These are phyloP conservation scores for Rubroboletus pulcherrimus DNA, from an alignment of 768 basidiomycete species.

Conservation along the genomic window DNA sequence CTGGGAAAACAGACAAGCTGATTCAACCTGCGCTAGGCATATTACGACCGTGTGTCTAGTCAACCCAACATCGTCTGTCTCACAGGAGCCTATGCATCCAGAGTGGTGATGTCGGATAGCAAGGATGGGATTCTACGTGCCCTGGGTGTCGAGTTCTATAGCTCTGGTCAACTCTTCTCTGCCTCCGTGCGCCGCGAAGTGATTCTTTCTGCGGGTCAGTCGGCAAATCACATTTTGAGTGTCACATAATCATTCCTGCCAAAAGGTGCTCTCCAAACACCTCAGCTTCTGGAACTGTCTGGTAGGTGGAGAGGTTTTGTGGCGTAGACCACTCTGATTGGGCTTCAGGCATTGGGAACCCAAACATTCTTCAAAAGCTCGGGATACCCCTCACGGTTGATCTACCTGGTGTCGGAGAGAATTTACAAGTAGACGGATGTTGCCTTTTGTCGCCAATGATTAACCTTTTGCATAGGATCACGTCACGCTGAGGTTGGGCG, in stretches of 20 bases:
- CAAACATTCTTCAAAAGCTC: conserved; percentile 6
- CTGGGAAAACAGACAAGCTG: background rate
- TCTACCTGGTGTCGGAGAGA: conserved; percentile 36
- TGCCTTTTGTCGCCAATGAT: background rate
- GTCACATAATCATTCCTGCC: background rate
- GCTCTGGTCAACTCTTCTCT: conserved; percentile 15
- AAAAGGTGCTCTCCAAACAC: conserved; percentile 30
- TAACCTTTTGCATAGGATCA: conserved; percentile 10
- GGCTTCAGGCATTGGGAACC: conserved; percentile 11
- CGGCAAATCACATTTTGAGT: background rate
- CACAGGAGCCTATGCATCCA: conserved; percentile 24
- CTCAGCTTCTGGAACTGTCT: conserved; percentile 35
- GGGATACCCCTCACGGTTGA: conserved; percentile 29
- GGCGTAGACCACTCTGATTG: background rate
- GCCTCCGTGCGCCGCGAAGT: conserved; percentile 17
- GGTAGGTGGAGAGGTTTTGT: conserved; percentile 3
- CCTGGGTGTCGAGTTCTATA: conserved; percentile 20
- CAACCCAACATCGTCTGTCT: conserved; percentile 24
- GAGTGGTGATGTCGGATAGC: conserved; percentile 14
- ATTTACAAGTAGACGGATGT: conserved; percentile 24
- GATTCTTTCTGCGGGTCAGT: conserved; percentile 18
- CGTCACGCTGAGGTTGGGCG: conserved; percentile 10
- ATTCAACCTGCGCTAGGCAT: conserved; percentile 5
- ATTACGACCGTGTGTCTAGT: conserved; percentile 16
- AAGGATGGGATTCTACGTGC: conserved; percentile 7